Base-by-base conservation (phyloP, 2,329 filamentous ascomycete species). In the Botrytis pseudocinerea region DNA sequence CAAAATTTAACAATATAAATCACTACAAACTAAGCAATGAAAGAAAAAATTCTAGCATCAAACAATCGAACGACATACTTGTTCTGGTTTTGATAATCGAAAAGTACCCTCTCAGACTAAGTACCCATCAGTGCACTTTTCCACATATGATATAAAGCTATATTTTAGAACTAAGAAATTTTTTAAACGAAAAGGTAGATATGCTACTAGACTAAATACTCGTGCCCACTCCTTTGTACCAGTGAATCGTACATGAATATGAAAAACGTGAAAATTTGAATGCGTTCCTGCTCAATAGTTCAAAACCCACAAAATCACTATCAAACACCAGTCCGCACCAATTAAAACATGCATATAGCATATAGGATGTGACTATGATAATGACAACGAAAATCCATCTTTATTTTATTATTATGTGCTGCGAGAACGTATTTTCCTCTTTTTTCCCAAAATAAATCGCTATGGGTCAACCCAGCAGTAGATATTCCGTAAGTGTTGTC, bases 401-500 rank as follows among this genome's bases (percentile, higher is more conserved):
- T 68, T 10, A 68, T 28, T 57, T 42, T n/a, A 54, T 35, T 25
- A 69, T 42, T 42, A 69, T 69, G 38, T 44, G 54, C 65, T 57
- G n/a, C 35, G 20, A 40, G 32, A 35, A 35, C 51, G 18, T 25
- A 68, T 69, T 18, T 18, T 35, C 65, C 54, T 28, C 6, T 28
- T 42, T 10, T 8, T 4, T 48, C 10, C n/a, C 16, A 69, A 44
- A 40, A 32, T 8, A 5, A 69, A 68, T 22, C 40, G 38, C 22
- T 25, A 60, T 28, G 20, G 16, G 22, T 65, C n/a, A 57, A 66
- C 44, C 40, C 40, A 46, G 28, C 48, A 54, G 48, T 66, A 57
- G 40, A 66, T 32, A 28, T 66, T 28, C 61, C 44, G 25, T 35
- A 69, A 57, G 48, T 57, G 48, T 69, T 38, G 35, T 28, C 51